Evolutionary conservation across 2,329 filamentous ascomycete species (phyloP).

Genomic region (Cercospora berteroae): DNA sequence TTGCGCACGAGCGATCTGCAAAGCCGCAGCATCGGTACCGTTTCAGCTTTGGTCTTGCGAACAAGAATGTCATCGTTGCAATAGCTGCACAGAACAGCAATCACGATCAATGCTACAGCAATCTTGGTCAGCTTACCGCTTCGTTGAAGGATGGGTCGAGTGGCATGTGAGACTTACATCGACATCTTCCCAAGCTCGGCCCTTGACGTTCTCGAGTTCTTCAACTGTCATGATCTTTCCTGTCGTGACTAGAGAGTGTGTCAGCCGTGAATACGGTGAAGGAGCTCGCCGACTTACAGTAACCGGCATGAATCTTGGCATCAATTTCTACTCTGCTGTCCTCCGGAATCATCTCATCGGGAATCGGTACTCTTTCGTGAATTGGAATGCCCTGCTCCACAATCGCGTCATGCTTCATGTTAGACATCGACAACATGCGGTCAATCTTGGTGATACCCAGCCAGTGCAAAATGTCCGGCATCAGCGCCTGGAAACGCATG

Average conservation of each 20-base stretch:
- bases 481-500: constrained; percentile 94
- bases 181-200: constrained; percentile 81
- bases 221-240: constrained; percentile 86
- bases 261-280: constrained; percentile 16
- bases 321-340: constrained; percentile 98
- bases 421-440: constrained; percentile 97
- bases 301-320: constrained; percentile 91
- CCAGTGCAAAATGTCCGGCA: constrained; percentile 93
- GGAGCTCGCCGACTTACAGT: constrained; percentile 43
- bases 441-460: constrained; percentile 98
- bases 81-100: not conserved
- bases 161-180: constrained; percentile 38
- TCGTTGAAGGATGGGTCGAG: not conserved
- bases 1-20: constrained; percentile 5
- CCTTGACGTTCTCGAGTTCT: constrained; percentile 81
- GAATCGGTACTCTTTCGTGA: constrained; percentile 66
- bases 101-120: constrained; percentile 22
- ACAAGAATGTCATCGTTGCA: not conserved
- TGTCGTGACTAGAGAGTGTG: constrained; percentile 61
- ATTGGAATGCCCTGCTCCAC: constrained; percentile 53
- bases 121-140: constrained; percentile 21
- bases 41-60: not conserved
- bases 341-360: constrained; percentile 87
- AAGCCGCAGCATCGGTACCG: not conserved
- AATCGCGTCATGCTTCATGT: constrained; percentile 92